Percentiles rank a stretch among this genome's conserved stretches.
These are phyloP conservation scores for Leccinum sublutescens DNA, from an alignment of 768 basidiomycete genomes.

Conservation along the genomic window DNA sequence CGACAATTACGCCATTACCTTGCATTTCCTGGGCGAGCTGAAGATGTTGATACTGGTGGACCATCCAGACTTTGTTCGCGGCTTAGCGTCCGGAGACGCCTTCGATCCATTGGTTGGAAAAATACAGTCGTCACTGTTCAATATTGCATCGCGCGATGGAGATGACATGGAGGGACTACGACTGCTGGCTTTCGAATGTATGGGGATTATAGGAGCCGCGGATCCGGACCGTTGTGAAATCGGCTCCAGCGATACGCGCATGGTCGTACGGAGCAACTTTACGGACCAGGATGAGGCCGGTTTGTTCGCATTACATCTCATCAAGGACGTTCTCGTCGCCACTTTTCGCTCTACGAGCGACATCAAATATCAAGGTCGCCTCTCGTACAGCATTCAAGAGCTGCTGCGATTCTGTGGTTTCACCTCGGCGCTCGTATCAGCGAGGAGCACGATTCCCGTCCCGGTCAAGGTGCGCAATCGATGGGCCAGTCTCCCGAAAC, in stretches of 20 bases:
- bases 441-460: slow-evolving; percentile 48
- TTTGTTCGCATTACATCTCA: slow-evolving; percentile 81
- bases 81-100: slow-evolving; percentile 76
- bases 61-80: slow-evolving; percentile 51
- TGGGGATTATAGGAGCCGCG: slow-evolving; percentile 88
- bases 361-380: slow-evolving; percentile 82
- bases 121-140: slow-evolving; percentile 63
- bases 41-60: slow-evolving; percentile 56
- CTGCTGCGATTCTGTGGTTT: slow-evolving; percentile 86
- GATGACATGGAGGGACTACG: slow-evolving; percentile 69
- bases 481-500: slow-evolving; percentile 79
- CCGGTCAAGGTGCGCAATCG: slow-evolving; percentile 65
- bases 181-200: slow-evolving; percentile 79
- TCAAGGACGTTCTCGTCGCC: slow-evolving; percentile 80
- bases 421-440: slow-evolving; percentile 65
- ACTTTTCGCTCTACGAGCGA: slow-evolving; percentile 94
- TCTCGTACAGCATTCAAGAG: slow-evolving; percentile 92
- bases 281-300: slow-evolving; percentile 72
- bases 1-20: slow-evolving; percentile 77
- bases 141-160: slow-evolving; percentile 73
- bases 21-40: slow-evolving; percentile 74
- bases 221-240: slow-evolving; percentile 93
- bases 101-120: slow-evolving; percentile 78
- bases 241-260: slow-evolving; percentile 51
- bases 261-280: slow-evolving; percentile 81